Evolutionary conservation across 2,329 filamentous ascomycete genomes (phyloP).

Genomic region (Trichoderma atrobrunneum): DNA sequence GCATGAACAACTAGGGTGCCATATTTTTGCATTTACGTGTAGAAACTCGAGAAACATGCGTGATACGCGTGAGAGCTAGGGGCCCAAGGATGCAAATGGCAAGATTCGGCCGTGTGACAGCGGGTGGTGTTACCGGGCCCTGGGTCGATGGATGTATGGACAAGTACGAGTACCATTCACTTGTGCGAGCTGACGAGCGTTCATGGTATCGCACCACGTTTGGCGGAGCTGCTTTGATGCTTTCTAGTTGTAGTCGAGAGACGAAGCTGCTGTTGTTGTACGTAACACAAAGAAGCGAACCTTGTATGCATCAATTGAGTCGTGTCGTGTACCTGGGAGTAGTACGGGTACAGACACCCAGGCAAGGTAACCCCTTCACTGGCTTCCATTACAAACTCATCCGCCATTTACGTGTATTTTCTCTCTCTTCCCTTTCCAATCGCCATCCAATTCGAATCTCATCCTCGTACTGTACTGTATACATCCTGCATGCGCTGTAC

Average conservation of each 20-base stretch:
- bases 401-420: background rate
- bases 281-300: background rate
- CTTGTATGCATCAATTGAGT: background rate
- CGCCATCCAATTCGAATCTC: background rate
- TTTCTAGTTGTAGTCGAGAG: background rate
- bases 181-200: background rate
- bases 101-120: constrained; percentile 4
- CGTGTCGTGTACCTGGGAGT: background rate
- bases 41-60: background rate
- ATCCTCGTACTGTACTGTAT: background rate
- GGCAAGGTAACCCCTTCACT: background rate
- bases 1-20: background rate
- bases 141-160: background rate
- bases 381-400: background rate
- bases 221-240: background rate
- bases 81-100: background rate
- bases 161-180: background rate
- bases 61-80: constrained; percentile 2
- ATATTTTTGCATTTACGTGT: background rate
- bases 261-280: background rate
- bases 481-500: background rate
- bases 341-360: background rate
- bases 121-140: constrained; percentile 8
- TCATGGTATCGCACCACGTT: background rate
- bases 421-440: background rate